Evolutionary conservation across 257 asterid genomes (phyloP), one percentile per base, ranked within the genome.

Genomic region (Solanum habrochaites): DNA sequence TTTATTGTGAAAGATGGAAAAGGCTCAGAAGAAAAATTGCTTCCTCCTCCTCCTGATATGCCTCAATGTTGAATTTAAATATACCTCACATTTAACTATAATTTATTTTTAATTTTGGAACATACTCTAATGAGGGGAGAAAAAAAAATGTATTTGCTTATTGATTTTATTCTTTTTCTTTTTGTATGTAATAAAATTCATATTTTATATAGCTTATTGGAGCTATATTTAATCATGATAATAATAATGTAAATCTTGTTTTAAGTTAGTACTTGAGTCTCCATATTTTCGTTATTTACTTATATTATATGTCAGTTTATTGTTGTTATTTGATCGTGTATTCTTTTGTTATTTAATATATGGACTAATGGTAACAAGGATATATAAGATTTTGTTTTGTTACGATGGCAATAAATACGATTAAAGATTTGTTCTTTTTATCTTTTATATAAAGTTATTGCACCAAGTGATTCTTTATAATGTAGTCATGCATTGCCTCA

Each of bases 1-100:
- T 89, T 91, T 56, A 89, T 91, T 1, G 82, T 82, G 23, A 88
- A 83, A 58, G 80, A 91, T 67, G 93, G 93, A 39, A 73, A 73
- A 73, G 52, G 52, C 52, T 73, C 52, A 27, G 32, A 73, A 21
- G 31, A 73, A 20, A 73, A 73, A 39, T 21, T 73, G 10, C 82
- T 73, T 37, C 82, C 82, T 73, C 82, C 82, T 0, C 82, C 82
- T 39, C 82, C 52, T 21, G 31, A 73, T 37, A 37, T 73, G 82
- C 32, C 82, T 18, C 25, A 1, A 3, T 73, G 82, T 73, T 73
- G 20, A 73, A 20, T 35, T 35, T 32, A 21, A 71, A 67, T 32
- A 31, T 58, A 58, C 25, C 45, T 32, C 45, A 71, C 21, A 16
- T 31, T 32, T 71, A 71, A 31, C 77, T 31, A 29, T 29, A 31